phyloP scores from a whole-genome alignment of 2,329 filamentous ascomycete species.

The Cryphonectria japonica region DNA sequence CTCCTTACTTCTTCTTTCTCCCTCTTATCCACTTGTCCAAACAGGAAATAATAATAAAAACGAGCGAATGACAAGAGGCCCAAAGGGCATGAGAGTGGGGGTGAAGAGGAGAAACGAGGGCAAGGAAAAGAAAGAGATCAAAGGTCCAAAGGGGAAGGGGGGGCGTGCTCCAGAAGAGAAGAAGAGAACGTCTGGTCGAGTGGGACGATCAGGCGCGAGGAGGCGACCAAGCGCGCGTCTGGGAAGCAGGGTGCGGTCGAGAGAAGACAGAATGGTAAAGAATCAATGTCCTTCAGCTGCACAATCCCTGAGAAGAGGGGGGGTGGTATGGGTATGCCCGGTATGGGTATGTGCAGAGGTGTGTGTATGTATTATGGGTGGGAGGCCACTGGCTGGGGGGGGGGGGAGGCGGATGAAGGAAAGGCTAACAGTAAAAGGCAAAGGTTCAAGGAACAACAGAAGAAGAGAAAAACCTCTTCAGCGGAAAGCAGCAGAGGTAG shows the following conservation, averaged over 20 bases:
- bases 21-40: neutral
- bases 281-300: conserved; percentile 10
- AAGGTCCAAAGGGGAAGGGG: neutral
- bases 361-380: neutral
- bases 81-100: neutral
- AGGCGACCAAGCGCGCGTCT: conserved; percentile 44
- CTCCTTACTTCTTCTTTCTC: neutral
- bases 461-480: conserved; percentile 13
- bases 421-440: neutral
- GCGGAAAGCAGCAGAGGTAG: conserved; percentile 10
- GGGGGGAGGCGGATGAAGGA: conserved; percentile 11
- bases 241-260: conserved; percentile 24
- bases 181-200: conserved; percentile 11
- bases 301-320: neutral
- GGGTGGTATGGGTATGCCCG: neutral
- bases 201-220: conserved; percentile 28
- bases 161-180: neutral
- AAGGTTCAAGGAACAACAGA: neutral
- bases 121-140: neutral
- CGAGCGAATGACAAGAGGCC: conserved; percentile 21
- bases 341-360: neutral
- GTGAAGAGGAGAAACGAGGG: conserved; percentile 2
- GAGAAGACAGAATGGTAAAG: conserved; percentile 3
- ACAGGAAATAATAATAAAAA: conserved; percentile 18
- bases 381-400: neutral